These are phyloP conservation scores for Lycium ferocissimum DNA, from an alignment of 257 asterid species.

Conservation along the genomic window DNA sequence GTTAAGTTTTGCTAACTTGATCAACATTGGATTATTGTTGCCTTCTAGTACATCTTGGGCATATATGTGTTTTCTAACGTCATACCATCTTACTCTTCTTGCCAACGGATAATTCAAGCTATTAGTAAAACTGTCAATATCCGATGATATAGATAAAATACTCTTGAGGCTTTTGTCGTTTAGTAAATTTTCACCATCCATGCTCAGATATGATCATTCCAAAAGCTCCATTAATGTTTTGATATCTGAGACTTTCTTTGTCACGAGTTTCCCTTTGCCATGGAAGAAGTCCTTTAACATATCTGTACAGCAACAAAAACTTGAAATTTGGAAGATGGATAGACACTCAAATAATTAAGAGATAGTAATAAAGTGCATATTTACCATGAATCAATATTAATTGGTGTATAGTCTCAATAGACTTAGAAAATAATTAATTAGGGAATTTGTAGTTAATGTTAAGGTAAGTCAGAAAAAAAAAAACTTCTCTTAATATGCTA, in stretches of 20 bases:
- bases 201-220: conserved; percentile 55
- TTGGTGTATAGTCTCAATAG: no score
- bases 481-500: no score
- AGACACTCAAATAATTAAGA: no score
- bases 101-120: background rate
- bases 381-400: no score
- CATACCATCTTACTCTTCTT: conserved; percentile 6
- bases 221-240: conserved; percentile 44
- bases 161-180: conserved; percentile 28
- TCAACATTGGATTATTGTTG: conserved; percentile 26
- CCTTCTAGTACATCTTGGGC: background rate
- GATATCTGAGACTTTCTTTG: background rate
- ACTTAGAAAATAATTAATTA: no score
- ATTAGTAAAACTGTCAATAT: background rate
- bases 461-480: no score
- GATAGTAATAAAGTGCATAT: no score
- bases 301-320: conserved; percentile 30
- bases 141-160: no score
- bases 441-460: no score
- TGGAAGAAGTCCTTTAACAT: conserved; percentile 38
- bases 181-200: conserved; percentile 46
- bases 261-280: conserved; percentile 10
- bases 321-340: no score
- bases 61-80: background rate
- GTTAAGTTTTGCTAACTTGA: conserved; percentile 59